These are phyloP conservation scores for Vigna mungo DNA, from an alignment of 306 rosid species.

Conservation along the genomic window DNA sequence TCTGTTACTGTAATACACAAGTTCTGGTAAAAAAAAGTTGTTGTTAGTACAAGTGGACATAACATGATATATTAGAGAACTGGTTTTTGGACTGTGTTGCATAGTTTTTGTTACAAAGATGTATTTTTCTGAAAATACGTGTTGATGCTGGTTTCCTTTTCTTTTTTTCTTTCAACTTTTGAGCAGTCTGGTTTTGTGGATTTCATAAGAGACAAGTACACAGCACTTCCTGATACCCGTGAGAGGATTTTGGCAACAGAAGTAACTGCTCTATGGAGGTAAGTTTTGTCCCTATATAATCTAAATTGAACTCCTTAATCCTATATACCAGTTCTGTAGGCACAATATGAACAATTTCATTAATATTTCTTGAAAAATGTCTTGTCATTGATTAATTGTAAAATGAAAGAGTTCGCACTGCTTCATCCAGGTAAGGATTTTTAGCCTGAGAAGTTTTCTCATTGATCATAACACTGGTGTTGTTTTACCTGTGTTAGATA, in stretches of 20 bases:
- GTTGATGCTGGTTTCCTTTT: background rate
- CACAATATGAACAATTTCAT: slow-evolving; percentile 19
- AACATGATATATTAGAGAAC: background rate
- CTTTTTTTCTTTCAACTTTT: background rate
- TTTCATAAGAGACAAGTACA: slow-evolving; percentile 80
- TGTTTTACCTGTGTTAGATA: slow-evolving; percentile 12
- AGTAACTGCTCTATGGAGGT: slow-evolving; percentile 91
- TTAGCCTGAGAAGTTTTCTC: background rate
- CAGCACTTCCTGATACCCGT: slow-evolving; percentile 87
- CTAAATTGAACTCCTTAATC: slow-evolving; percentile 8
- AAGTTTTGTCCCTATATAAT: background rate
- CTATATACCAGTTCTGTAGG: background rate
- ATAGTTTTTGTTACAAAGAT: background rate
- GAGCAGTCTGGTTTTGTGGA: slow-evolving; percentile 97
- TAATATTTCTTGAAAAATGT: slow-evolving; percentile 2
- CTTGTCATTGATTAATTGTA: background rate
- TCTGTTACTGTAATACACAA: background rate
- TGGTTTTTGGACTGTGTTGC: background rate
- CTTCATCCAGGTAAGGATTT: background rate
- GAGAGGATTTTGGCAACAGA: slow-evolving; percentile 94
- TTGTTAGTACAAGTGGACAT: background rate
- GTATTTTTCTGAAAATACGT: background rate
- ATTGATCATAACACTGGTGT: slow-evolving; percentile 5
- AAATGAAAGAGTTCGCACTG: background rate
- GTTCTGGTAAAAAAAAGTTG: background rate